Evolutionary conservation across 2,329 filamentous ascomycete genomes (phyloP).

Genomic region (Trichoderma koningiopsis): DNA sequence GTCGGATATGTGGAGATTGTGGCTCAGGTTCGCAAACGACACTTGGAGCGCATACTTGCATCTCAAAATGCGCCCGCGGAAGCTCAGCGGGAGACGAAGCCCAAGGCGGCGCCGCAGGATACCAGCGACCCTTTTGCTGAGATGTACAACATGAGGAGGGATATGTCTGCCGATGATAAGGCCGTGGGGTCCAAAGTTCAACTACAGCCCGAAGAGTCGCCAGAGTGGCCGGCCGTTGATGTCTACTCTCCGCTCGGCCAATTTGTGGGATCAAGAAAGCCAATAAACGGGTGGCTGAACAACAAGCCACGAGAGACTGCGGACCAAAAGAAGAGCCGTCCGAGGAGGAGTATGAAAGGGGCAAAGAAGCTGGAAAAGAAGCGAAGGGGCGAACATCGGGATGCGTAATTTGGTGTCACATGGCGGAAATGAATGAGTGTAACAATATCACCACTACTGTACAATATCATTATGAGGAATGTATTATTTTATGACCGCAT

Average conservation of each 20-base stretch:
- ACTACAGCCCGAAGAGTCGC: conserved; percentile 32
- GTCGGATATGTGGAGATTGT: conserved; percentile 91
- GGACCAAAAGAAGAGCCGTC: conserved; percentile 56
- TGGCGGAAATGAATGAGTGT: conserved; percentile 8
- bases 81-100: conserved; percentile 25
- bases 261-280: conserved; percentile 67
- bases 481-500: neutral
- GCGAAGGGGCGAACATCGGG: conserved; percentile 33
- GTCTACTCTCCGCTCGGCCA: conserved; percentile 84
- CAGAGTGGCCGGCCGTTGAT: conserved; percentile 71
- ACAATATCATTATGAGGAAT: conserved; percentile 16
- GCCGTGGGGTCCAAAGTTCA: conserved; percentile 7
- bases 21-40: conserved; percentile 71
- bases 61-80: conserved; percentile 26
- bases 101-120: neutral
- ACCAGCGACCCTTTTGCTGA: conserved; percentile 32
- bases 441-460: neutral
- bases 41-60: conserved; percentile 36
- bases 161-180: conserved; percentile 7
- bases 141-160: conserved; percentile 35
- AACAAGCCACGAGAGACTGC: conserved; percentile 57
- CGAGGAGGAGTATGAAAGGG: conserved; percentile 71
- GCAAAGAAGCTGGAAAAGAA: conserved; percentile 47
- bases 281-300: conserved; percentile 72
- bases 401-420: conserved; percentile 18